These are phyloP conservation scores for Paecilomyces sp. DNA, from an alignment of 2,329 filamentous ascomycete genomes.

Conservation along the genomic window DNA sequence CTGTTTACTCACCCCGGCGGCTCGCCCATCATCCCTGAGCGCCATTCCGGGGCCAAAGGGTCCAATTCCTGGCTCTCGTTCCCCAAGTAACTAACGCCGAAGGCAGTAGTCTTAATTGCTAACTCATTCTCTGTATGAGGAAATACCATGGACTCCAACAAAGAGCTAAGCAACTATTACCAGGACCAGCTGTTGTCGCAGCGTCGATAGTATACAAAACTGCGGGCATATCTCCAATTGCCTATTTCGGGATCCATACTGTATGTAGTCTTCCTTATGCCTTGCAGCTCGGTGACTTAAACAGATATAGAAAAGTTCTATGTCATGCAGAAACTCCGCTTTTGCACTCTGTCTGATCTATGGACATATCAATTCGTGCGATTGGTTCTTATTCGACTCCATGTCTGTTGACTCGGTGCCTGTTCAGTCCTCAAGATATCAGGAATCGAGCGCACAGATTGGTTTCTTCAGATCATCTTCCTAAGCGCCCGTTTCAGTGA, in stretches of 20 bases:
- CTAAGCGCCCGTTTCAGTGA: not conserved
- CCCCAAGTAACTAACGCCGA: not conserved
- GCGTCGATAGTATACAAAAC: not conserved
- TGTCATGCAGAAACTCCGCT: not conserved
- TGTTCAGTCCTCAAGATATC: not conserved
- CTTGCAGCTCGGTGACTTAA: not conserved
- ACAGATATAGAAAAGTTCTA: not conserved
- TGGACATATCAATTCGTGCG: not conserved
- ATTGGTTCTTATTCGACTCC: not conserved
- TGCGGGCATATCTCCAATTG: not conserved
- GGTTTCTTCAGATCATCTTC: not conserved
- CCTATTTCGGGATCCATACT: not conserved
- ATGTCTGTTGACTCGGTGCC: not conserved
- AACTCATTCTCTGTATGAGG: not conserved
- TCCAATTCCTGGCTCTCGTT: not conserved
- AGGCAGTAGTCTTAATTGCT: not conserved
- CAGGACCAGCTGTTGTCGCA: not conserved
- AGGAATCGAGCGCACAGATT: not conserved
- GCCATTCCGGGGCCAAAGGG: not conserved
- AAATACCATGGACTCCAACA: not conserved
- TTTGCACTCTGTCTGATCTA: not conserved
- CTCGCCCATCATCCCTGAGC: not conserved
- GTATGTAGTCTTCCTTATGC: not conserved
- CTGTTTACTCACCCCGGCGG: not conserved
- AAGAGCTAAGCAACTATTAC: not conserved